Base-by-base conservation (phyloP, 257 asterid species). In the Nicotiana benthamiana region DNA sequence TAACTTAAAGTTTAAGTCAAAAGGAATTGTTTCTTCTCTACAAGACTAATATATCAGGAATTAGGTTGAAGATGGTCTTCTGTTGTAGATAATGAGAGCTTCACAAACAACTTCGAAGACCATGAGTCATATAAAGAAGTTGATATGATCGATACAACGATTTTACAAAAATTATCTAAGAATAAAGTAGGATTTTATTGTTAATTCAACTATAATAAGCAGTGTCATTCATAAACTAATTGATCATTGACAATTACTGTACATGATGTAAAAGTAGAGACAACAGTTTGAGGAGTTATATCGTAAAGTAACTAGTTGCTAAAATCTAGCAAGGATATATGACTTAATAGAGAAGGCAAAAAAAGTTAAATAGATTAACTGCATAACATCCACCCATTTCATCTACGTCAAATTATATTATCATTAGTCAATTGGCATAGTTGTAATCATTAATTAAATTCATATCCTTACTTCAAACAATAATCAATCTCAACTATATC, bases 21-120 rank as follows among this genome's bases (percentile, higher is more conserved):
- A 70, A 43, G 4, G 6, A 36, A 5, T 0, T 68, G 28, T 53
- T 51, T 1, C 59, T 4, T 53, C 20, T 51, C 16, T 8, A 32
- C 36, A 32, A 27, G 59, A 9, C 17, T 40, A 22, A 6, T 20
- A 81, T 64, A 79, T 78, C 57, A 56, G 40, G 28, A 77, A 77
- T 57, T 68, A 66, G 20, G 88, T 57, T 12, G 95, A 77, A 89
- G 87, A 82, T 65, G 88, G 67, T 87, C 89, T 52, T 34, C 63
- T 36, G 87, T 48, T 4, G 20, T 70, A 51, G 87, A 64, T 4
- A 83, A 83, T 34, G 85, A 83, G 61, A 88, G 85, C 79, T 85
- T 82, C 53, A 67, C 48, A 27, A 80, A 84, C 5, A 88, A 81
- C 79, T 83, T 86, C 51, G 68, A 83, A 75, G 88, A 84, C 89